Evolutionary conservation across 257 asterid genomes (phyloP), one percentile per base, ranked within the genome.

Genomic region (Petunia secreta): DNA sequence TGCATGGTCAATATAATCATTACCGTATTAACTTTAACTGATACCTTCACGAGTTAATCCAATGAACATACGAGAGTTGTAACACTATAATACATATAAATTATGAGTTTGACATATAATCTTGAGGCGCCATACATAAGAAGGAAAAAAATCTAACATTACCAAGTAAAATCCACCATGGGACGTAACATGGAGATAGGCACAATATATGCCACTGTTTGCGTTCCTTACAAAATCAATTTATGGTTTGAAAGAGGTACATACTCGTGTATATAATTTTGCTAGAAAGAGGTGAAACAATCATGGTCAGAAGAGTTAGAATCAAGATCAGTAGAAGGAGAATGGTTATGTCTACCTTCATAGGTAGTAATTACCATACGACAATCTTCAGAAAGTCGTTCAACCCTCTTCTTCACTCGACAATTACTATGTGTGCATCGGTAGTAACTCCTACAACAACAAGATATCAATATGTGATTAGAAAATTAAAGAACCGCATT

Each of bases 351-450:
- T 68, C 99, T 81, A 60, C 99, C 99, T 92, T 95, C 99, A 55
- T 95, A 93, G 25, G 98, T 95, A n/a, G 99, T 95, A 54, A 95
- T 95, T 3, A 95, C 99, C 99, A 95, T 93, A 52, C 97, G 81
- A 48, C 96, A 89, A 83, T 95, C 99, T 78, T 93, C 98, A 1
- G 98, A 93, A 6, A 95, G 87, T 76, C 99, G 71, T 85, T 95
- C 99, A 3, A 95, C 99, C 80, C 98, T 88, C 73, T 95, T 95
- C 94, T 95, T 95, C 60, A 95, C 99, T n/a, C 97, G 85, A 10
- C 99, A 95, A 48, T 91, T 95, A 86, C 84, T 92, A 37, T 92
- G 92, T 1, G 98, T 95, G 59, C 99, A 95, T 81, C 98, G 85
- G 74, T 93, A 95, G 74, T 95, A 95, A 88, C 99, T 95, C 84